Base-by-base conservation (phyloP, 75 land plant genomes). In the Larix kaempferi region DNA sequence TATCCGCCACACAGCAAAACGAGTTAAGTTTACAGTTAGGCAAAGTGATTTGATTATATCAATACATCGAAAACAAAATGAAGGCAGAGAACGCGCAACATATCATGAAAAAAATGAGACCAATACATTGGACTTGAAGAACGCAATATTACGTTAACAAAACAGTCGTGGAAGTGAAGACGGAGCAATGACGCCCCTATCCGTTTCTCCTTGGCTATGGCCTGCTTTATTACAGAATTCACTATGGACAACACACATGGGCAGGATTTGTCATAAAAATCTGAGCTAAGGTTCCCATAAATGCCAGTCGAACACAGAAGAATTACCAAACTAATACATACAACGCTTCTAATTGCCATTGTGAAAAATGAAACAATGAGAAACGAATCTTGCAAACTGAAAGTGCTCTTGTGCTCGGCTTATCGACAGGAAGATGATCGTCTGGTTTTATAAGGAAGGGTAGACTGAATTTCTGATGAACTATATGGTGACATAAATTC, bases 161-260 rank as follows among this genome's bases (percentile, higher is more conserved):
- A 76, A 25, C 77, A 75, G 59, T 75, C 77, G 26, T 75, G 77
- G 14, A 75, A 75, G 57, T 75, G 77, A 17, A 75, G 62, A n/a
- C 77, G 56, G 59, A 75, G 33, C 55, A 75, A 75, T 2, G 77
- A 75, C 44, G 77, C 77, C 16, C 37, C 61, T 65, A 58, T 54
- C 6, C 65, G 13, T 33, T 35, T 21, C 13, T 76, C 65, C 2
- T 56, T 56, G 0, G 57, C 22, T 15, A 58, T 33, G 6, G 77
- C 77, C 22, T 76, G 13, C 4, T 23, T 17, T 23, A 76, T 65
- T 11, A 15, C 67, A 27, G 33, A 10, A 4, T 27, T 64, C 5
- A 64, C 35, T 2, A 29, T 64, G 16, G 67, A 5, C 5, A 64
- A 29, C 5, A 17, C 67, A 7, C 5, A 15, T 37, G 67, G 67